Evolutionary conservation across 306 rosid species (phyloP), one percentile per base, ranked within the genome.

Genomic region (Glycine soja): DNA sequence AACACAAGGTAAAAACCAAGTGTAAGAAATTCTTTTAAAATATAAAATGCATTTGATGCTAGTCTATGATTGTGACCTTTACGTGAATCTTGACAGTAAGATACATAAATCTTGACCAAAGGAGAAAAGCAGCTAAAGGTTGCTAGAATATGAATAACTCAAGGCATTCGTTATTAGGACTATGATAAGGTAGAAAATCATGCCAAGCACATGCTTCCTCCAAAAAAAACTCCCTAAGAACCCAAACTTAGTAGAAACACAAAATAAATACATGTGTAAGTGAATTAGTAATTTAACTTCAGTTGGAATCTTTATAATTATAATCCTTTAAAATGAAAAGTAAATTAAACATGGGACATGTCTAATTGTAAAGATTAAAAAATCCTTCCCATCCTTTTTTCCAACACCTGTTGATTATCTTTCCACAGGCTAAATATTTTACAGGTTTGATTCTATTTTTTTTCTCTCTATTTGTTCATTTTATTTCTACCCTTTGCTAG

Each of bases 31-130:
- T 42, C 6, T 11, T 5, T 68, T 2, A 81, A 82, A 24, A 24
- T 70, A 83, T 36, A 46, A 50, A 59, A 79, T 48, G 51, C 51
- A 82, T 12, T 75, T n/a, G n/a, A 75, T 81, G 5, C 34, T 42
- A 3, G 54, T 72, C 48, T 43, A 59, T 43, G 53, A 53, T 46
- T 16, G 42, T 11, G n/a, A 58, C 7, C 38, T 3, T 9, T 19
- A 24, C 51, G 62, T 71, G 12, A 34, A 7, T 72, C 64, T 24
- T 24, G 30, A 24, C 30, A 24, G 30, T 24, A 24, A 24, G 30
- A 24, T 24, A 24, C 30, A 24, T 24, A 24, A 24, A 24, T 24
- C 30, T 15, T 72, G 15, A 34, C 46, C 46, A 30, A 50, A 63
- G 48, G 43, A 58, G 52, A 46, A 70, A 69, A 69, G 51, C 10